These are phyloP conservation scores for Botrytis medusae DNA, from an alignment of 2,329 filamentous ascomycete genomes.

Conservation along the genomic window DNA sequence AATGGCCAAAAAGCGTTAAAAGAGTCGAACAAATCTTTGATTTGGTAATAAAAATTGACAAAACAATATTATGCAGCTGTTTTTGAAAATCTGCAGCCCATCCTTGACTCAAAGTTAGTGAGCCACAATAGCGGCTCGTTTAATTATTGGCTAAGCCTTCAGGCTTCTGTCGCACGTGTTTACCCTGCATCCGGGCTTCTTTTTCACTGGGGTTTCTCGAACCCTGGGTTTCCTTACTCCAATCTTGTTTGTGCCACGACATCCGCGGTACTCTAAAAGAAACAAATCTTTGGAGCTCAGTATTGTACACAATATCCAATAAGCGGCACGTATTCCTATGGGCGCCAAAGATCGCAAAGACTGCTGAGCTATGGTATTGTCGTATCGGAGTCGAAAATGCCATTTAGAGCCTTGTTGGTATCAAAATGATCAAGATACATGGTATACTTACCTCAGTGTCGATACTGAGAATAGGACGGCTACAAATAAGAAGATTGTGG, in stretches of 20 bases:
- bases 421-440: neutral
- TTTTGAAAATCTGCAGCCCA: neutral
- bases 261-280: neutral
- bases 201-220: neutral
- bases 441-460: neutral
- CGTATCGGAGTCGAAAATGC: neutral
- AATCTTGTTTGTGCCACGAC: neutral
- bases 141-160: constrained; percentile 17
- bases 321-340: neutral
- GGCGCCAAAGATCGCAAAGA: neutral
- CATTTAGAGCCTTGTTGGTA: neutral
- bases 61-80: constrained; percentile 11
- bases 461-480: neutral
- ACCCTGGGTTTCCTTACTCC: neutral
- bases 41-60: neutral
- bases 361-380: neutral
- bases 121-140: constrained; percentile 18
- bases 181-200: neutral
- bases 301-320: neutral
- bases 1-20: neutral
- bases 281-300: neutral
- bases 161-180: neutral
- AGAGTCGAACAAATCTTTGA: neutral
- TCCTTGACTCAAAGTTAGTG: neutral
- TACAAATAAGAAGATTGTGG: constrained; percentile 16